These are phyloP conservation scores for Penicillium capsulatum DNA, from an alignment of 2,329 filamentous ascomycete species.

Conservation along the genomic window DNA sequence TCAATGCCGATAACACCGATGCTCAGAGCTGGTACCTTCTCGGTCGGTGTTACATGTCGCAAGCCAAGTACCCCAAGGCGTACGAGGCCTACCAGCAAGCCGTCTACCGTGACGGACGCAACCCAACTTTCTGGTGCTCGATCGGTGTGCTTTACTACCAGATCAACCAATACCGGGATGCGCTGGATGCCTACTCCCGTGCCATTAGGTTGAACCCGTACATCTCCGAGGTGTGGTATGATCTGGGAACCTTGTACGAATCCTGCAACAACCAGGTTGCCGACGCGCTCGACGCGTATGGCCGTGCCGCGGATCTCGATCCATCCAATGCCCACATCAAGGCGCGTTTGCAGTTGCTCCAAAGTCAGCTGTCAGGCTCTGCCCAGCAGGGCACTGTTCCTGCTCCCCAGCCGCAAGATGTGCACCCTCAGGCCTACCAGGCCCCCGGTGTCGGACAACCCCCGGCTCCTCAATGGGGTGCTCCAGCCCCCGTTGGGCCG, in stretches of 20 bases:
- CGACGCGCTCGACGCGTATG: constrained; percentile 93
- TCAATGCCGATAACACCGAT: constrained; percentile 90
- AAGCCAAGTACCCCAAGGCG: constrained; percentile 97
- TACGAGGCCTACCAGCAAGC: constrained; percentile 99
- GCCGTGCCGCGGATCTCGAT: constrained; percentile 89
- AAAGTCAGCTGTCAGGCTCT: constrained; percentile 66
- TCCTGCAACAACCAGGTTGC: constrained; percentile 98
- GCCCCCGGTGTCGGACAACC: constrained; percentile 75
- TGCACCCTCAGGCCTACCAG: constrained; percentile 92
- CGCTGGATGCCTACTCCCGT: constrained; percentile 92
- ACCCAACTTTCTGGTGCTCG: constrained; percentile 99
- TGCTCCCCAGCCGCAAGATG: constrained; percentile 74
- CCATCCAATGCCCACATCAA: constrained; percentile 94
- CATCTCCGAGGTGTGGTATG: constrained; percentile 99
- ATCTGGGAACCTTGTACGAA: constrained; percentile 95
- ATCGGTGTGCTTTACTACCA: constrained; percentile 99
- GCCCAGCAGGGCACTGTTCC: constrained; percentile 72
- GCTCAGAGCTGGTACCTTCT: constrained; percentile 98
- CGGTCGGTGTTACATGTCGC: constrained; percentile 97
- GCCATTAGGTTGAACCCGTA: constrained; percentile 95
- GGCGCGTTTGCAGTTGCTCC: constrained; percentile 81
- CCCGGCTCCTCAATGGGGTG: constrained; percentile 84
- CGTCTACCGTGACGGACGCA: constrained; percentile 94
- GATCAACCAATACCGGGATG: constrained; percentile 98
- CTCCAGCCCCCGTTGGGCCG: constrained; percentile 54